These are phyloP conservation scores for Thielaviopsis populi DNA, from an alignment of 2,329 filamentous ascomycete genomes.

Conservation along the genomic window DNA sequence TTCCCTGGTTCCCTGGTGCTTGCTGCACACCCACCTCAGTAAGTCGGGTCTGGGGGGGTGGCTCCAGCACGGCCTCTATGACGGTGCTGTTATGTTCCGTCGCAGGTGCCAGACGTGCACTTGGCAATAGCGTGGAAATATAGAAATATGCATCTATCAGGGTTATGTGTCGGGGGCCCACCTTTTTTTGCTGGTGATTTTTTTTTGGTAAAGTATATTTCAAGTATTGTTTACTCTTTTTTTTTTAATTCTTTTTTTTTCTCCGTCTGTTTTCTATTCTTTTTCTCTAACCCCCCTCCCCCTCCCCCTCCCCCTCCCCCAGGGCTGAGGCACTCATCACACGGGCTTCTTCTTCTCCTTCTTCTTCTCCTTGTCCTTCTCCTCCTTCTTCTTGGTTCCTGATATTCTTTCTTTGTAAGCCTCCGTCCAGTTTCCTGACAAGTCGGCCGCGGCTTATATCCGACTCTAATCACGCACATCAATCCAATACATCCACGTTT, in stretches of 20 bases:
- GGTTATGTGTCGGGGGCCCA: neutral
- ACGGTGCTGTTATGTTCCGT: neutral
- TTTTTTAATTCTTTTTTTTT: neutral
- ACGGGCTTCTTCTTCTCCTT: neutral
- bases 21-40: no score
- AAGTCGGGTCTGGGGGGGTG: neutral
- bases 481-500: neutral
- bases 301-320: no score
- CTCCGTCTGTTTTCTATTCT: neutral
- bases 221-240: neutral
- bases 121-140: neutral
- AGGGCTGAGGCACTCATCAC: neutral
- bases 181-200: neutral
- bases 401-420: neutral
- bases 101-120: neutral
- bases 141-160: neutral
- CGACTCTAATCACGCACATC: neutral
- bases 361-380: no score
- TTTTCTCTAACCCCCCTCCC: neutral
- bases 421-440: neutral
- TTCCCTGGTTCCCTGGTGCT: no score
- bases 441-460: neutral
- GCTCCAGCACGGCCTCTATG: neutral
- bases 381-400: neutral
- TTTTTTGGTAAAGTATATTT: no score